phyloP scores from a whole-genome alignment of 305 asterid genomes.

The Vinca major region DNA sequence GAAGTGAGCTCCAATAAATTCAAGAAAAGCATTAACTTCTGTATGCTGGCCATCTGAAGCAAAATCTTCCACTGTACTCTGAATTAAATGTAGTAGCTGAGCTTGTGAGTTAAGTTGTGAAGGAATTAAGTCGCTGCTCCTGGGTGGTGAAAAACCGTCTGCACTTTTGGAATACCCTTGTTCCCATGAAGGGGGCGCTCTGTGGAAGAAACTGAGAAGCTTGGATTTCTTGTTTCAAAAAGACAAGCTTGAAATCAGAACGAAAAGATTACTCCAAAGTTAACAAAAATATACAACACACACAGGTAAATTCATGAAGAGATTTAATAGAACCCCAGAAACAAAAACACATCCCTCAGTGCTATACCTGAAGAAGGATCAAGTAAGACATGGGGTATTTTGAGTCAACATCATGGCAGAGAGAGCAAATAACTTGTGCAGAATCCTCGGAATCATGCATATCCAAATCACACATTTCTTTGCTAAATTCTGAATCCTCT shows the following conservation, averaged over 20 bases:
- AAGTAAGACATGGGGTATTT: constrained; percentile 70
- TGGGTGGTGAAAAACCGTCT: constrained; percentile 20
- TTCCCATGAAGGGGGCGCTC: constrained; percentile 74
- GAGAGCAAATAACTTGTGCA: constrained; percentile 73
- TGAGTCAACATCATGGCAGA: constrained; percentile 74
- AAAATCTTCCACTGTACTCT: constrained; percentile 56
- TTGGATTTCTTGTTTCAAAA: constrained; percentile 73
- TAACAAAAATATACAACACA: not conserved
- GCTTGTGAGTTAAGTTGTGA: constrained; percentile 32
- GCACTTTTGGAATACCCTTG: constrained; percentile 46
- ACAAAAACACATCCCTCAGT: constrained; percentile 5
- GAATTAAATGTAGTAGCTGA: constrained; percentile 49
- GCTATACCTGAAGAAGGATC: constrained; percentile 79
- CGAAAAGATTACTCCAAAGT: not conserved
- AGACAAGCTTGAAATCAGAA: constrained; percentile 15
- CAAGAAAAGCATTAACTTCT: constrained; percentile 55
- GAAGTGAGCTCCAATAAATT: constrained; percentile 47
- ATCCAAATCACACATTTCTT: constrained; percentile 39
- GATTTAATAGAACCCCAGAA: constrained; percentile 7
- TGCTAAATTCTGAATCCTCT: constrained; percentile 44
- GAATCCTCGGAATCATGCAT: constrained; percentile 37
- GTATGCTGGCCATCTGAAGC: constrained; percentile 47
- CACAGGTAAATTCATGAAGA: not conserved
- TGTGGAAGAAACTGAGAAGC: constrained; percentile 58
- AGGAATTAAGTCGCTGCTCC: constrained; percentile 9